phyloP scores from a whole-genome alignment of 371 early-diverging fungal species.

The Mortierella sp. region DNA sequence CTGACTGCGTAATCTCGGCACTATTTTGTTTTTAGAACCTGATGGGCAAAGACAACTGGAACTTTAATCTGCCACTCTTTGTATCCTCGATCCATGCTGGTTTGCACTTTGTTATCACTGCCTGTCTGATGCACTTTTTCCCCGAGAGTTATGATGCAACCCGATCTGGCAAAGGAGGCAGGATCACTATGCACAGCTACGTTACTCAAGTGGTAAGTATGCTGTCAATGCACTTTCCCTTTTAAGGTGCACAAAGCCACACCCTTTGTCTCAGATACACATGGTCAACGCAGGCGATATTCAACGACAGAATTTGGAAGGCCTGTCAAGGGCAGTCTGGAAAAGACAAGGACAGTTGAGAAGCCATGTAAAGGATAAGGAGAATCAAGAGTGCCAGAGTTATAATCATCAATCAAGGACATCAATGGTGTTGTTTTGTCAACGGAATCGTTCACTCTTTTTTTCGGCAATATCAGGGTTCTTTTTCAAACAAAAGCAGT shows the following conservation, averaged over 20 bases:
- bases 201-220: slow-evolving; percentile 67
- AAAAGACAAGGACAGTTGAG: not conserved
- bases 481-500: not conserved
- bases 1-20: not conserved
- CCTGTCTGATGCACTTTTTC: slow-evolving; percentile 62
- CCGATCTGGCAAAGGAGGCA: slow-evolving; percentile 39
- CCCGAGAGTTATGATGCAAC: slow-evolving; percentile 57
- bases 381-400: too few species aligned
- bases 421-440: too few species aligned
- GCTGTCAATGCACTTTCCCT: not conserved
- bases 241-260: too few species aligned
- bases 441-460: too few species aligned
- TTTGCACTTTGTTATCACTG: slow-evolving; percentile 71
- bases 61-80: slow-evolving; percentile 85
- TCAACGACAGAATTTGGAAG: too few species aligned
- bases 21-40: slow-evolving; percentile 46
- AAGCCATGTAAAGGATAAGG: too few species aligned
- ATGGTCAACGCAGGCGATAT: too few species aligned
- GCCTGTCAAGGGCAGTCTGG: too few species aligned
- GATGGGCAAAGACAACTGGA: slow-evolving; percentile 77
- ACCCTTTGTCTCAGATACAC: too few species aligned
- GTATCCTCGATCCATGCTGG: slow-evolving; percentile 80
- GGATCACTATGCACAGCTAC: slow-evolving; percentile 59
- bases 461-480: not conserved
- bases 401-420: too few species aligned